Percentiles rank a stretch among this genome's conserved stretches.
Evolutionary conservation across 257 asterid species (phyloP).

Genomic region (Cinchona pubescens): DNA sequence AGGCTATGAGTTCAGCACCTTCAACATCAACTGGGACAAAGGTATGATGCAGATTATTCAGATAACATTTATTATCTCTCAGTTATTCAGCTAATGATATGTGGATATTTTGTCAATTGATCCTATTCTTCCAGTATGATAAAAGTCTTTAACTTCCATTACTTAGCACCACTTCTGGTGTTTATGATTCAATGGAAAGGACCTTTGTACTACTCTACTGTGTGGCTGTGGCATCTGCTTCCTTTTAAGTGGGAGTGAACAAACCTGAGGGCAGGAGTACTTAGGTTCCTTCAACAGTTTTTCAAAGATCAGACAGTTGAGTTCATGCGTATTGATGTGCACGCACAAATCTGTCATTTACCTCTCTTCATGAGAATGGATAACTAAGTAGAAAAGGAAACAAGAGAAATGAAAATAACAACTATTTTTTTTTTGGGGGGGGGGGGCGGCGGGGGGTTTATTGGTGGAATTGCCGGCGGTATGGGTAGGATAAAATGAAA

Average conservation of each 20-base stretch:
- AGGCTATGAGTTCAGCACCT: slow-evolving; percentile 71
- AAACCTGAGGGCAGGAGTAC: neutral
- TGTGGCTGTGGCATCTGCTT: neutral
- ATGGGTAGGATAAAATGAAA: neutral
- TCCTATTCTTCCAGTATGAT: neutral
- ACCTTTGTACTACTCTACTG: neutral
- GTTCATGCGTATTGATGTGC: neutral
- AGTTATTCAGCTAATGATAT: neutral
- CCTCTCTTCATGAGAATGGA: too few relatives aligned
- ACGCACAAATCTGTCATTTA: neutral
- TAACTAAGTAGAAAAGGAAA: too few relatives aligned
- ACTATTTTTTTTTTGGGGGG: too few relatives aligned
- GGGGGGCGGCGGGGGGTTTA: too few relatives aligned
- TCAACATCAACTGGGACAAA: slow-evolving; percentile 66
- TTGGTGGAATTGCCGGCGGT: too few relatives aligned
- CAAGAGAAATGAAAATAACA: too few relatives aligned
- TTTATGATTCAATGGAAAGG: neutral
- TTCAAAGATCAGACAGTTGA: neutral
- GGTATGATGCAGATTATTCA: slow-evolving; percentile 36
- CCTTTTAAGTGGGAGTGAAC: neutral
- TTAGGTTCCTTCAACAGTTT: neutral
- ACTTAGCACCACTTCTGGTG: neutral
- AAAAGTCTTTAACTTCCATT: neutral
- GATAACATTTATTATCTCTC: neutral
- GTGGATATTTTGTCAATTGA: neutral